phyloP scores from a whole-genome alignment of 2,329 filamentous ascomycete species.

The Aureobasidium sp. region DNA sequence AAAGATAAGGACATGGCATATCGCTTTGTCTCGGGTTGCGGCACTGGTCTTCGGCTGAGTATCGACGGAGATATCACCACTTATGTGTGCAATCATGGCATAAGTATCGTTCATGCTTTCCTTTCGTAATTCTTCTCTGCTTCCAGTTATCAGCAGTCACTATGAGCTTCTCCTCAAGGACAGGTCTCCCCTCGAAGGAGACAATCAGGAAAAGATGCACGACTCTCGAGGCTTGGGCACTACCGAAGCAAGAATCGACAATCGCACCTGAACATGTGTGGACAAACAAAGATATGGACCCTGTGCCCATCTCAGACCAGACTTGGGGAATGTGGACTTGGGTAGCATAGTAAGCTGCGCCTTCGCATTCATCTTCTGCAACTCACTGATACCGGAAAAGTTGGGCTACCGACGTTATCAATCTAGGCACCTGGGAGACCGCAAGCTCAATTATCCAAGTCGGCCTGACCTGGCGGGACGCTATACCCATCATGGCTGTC shows the following conservation, averaged over 20 bases:
- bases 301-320: slow-evolving; percentile 24
- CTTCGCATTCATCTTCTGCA: not conserved
- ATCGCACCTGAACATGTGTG: slow-evolving; percentile 40
- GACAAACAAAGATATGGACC: slow-evolving; percentile 34
- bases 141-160: not conserved
- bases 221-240: slow-evolving; percentile 39
- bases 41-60: not conserved
- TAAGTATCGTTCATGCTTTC: not conserved
- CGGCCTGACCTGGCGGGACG: slow-evolving; percentile 50
- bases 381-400: not conserved
- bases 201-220: slow-evolving; percentile 37
- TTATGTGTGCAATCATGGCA: not conserved
- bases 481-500: slow-evolving; percentile 45
- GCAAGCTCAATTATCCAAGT: slow-evolving; percentile 43
- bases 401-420: slow-evolving; percentile 36
- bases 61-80: not conserved
- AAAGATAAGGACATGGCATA: not conserved
- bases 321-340: slow-evolving; percentile 33
- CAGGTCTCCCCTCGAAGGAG: slow-evolving; percentile 27
- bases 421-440: slow-evolving; percentile 30
- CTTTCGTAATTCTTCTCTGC: not conserved
- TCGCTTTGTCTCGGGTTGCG: not conserved
- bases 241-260: slow-evolving; percentile 43
- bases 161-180: not conserved
- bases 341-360: slow-evolving; percentile 28